Percentiles rank a stretch among this genome's conserved stretches.
phyloP scores from a whole-genome alignment of 768 basidiomycete species.

The Termitomyces sp. region DNA sequence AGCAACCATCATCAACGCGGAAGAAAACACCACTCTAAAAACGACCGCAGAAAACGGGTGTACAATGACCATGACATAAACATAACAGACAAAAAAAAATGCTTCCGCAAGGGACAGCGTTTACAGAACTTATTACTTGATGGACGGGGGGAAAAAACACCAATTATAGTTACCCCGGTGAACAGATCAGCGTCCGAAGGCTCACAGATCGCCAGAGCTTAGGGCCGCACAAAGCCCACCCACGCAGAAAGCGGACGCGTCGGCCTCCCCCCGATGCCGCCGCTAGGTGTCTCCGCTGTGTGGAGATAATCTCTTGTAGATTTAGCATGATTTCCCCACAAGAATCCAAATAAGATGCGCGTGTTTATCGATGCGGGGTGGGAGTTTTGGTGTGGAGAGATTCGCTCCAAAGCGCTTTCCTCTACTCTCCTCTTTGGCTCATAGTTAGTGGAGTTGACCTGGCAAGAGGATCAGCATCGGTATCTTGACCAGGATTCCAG shows the following conservation, averaged over 20 bases:
- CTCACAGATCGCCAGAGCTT: background rate
- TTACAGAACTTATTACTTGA: background rate
- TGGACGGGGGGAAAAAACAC: background rate
- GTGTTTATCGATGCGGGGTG: background rate
- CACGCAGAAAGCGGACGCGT: background rate
- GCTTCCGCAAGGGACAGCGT: background rate
- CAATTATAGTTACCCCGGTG: background rate
- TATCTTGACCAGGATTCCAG: background rate
- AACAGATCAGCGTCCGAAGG: background rate
- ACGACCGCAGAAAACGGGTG: background rate
- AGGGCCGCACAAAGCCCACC: background rate
- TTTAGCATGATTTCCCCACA: background rate
- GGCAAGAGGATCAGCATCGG: background rate
- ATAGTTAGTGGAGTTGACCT: background rate
- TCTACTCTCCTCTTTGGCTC: too few species aligned
- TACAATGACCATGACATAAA: background rate
- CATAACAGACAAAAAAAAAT: background rate
- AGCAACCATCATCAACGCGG: too few species aligned
- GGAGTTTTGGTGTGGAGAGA: background rate
- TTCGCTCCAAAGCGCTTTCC: background rate
- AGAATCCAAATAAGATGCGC: background rate
- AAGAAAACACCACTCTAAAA: too few species aligned
- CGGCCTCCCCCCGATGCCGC: background rate
- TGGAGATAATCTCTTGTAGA: background rate
- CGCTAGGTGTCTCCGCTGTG: background rate